phyloP scores from a whole-genome alignment of 805 yeast species.

The Candida suzukii region DNA sequence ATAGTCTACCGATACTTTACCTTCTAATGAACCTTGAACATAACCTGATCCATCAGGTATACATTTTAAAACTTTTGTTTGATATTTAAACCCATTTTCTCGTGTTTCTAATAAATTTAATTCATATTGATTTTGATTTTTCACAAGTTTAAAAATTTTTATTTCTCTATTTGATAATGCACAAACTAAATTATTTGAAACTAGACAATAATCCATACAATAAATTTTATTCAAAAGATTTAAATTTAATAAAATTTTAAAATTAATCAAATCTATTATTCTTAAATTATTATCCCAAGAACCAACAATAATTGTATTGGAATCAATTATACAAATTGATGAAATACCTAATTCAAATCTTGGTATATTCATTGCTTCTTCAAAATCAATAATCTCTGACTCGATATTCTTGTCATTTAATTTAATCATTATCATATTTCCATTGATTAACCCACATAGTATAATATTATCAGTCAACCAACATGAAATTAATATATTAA shows the following conservation, averaged over 20 bases:
- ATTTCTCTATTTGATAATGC: constrained; percentile 47
- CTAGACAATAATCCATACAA: constrained; percentile 44
- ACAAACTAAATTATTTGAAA: constrained; percentile 31
- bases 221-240: constrained; percentile 44
- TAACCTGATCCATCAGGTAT: constrained; percentile 53
- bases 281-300: constrained; percentile 56
- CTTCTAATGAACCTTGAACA: constrained; percentile 72
- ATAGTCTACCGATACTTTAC: constrained; percentile 70
- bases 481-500: background rate
- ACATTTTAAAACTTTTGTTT: constrained; percentile 48
- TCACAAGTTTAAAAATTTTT: constrained; percentile 48
- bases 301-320: constrained; percentile 40
- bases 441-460: background rate
- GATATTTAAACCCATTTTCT: constrained; percentile 62
- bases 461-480: background rate
- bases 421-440: background rate
- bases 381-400: background rate
- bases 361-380: background rate
- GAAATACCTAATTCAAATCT: background rate
- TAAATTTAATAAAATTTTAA: constrained; percentile 12
- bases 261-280: constrained; percentile 34
- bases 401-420: background rate
- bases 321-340: background rate
- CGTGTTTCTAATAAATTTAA: constrained; percentile 39
- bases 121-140: constrained; percentile 24